These are phyloP conservation scores for Rhodotorula sp. DNA, from an alignment of 1,284 basidiomycete genomes.

Conservation along the genomic window DNA sequence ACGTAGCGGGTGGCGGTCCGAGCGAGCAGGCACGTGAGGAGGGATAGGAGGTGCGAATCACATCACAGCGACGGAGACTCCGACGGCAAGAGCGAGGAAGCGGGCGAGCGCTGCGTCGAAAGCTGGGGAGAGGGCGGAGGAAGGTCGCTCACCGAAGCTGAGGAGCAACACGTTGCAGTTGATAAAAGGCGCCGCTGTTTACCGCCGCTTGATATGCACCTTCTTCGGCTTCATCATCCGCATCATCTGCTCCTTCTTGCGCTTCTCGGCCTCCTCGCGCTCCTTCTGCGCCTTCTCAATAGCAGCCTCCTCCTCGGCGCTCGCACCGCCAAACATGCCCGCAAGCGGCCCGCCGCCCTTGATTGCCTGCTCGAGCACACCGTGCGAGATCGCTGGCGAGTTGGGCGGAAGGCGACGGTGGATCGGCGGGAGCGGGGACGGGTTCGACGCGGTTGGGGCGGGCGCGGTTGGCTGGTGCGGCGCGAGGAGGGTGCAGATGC, in stretches of 20 bases:
- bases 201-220: slow-evolving; percentile 25
- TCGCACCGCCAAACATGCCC: slow-evolving; percentile 56
- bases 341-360: slow-evolving; percentile 70
- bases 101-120: too few relatives aligned
- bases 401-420: slow-evolving; percentile 62
- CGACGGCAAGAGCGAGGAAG: not conserved
- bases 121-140: too few relatives aligned
- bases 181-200: not conserved
- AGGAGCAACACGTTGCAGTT: not conserved
- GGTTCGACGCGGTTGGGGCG: slow-evolving; percentile 53
- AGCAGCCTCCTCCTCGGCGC: slow-evolving; percentile 58
- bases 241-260: slow-evolving; percentile 24
- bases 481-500: slow-evolving; percentile 45
- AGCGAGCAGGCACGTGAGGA: not conserved
- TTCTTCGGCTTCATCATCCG: slow-evolving; percentile 34
- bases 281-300: slow-evolving; percentile 5
- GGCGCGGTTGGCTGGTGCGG: slow-evolving; percentile 48
- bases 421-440: slow-evolving; percentile 60
- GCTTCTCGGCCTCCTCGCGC: slow-evolving; percentile 7
- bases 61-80: too few relatives aligned
- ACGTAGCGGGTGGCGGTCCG: too few relatives aligned
- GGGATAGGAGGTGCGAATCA: not conserved
- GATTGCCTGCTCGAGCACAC: slow-evolving; percentile 71
- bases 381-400: slow-evolving; percentile 70
- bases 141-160: not conserved